Evolutionary conservation across 148 eudicot genomes (phyloP), one percentile per base, ranked within the genome.

Genomic region (Rhododendron williamsianum): DNA sequence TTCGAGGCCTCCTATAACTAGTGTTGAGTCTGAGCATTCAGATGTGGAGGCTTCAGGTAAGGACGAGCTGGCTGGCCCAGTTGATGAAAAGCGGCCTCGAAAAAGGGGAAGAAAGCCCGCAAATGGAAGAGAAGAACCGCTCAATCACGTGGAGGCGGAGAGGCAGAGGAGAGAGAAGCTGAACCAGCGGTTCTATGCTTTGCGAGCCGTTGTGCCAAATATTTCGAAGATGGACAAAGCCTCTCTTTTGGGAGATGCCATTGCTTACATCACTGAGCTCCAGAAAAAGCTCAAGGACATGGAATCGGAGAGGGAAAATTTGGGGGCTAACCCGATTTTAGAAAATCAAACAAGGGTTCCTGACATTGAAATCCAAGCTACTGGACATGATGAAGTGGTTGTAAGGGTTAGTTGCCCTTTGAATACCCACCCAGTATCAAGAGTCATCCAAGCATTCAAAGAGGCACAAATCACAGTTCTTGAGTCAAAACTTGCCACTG

Each of bases 201-300:
- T 96, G 76, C 87, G 99, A 83, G 99, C 99, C 1, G 98, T 96
- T 2, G 98, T 96, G 18, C 99, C 99, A 35, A 96, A 95, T 85
- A 94, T 96, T 71, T 94, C 99, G 9, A 96, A 94, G 80, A 96
- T 95, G 98, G 99, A 96, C 84, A 96, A 96, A 88, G 99, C 99
- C 36, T 96, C 99, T 16, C 89, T 96, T 33, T 89, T 96, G 52
- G 99, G 96, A 8, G 99, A 96, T 85, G 98, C 99, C 12, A 95
- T 96, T 60, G 90, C 97, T 15, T 93, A 95, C 88, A 95, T 96
- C 85, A 93, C 94, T 0, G 96, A 96, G 85, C 90, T 96, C 71
- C 98, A 96, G 84, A 94, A 87, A 86, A 96, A 93, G 91, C 87
- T 97, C 23, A 92, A 87, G 88, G 96, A 92, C 85, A 85, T 97